Conservation (phyloP, 106 monocot genomes). For the Dioscorea dumetorum region DNA sequence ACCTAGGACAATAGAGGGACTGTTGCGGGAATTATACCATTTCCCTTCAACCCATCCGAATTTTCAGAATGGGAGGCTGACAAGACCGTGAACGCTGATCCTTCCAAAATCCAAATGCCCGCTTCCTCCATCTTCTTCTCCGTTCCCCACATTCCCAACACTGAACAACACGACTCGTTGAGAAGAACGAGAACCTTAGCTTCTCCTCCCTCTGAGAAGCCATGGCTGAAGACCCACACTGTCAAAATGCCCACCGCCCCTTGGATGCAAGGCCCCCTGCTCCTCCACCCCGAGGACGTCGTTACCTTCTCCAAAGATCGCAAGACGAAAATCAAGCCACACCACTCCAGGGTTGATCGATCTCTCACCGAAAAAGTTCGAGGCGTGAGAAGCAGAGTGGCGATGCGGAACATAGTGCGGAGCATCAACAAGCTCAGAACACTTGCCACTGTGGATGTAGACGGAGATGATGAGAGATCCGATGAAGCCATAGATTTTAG, state of each 20-base stretch:
- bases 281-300: constrained; percentile 30
- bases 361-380: constrained; percentile 42
- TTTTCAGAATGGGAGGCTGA: too few relatives aligned
- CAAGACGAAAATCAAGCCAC: constrained; percentile 7
- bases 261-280: constrained; percentile 54
- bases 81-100: too few relatives aligned
- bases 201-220: constrained; percentile 5
- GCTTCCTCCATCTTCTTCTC: too few relatives aligned
- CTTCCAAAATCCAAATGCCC: too few relatives aligned
- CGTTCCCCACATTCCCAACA: too few relatives aligned
- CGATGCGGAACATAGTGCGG: constrained; percentile 49
- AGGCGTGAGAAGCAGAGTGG: constrained; percentile 48
- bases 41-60: too few relatives aligned
- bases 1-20: too few relatives aligned
- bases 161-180: not conserved
- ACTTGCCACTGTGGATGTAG: not conserved
- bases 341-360: not conserved
- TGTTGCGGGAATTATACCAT: too few relatives aligned
- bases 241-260: constrained; percentile 68
- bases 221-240: constrained; percentile 16
- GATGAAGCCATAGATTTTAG: constrained; percentile 1
- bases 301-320: constrained; percentile 19
- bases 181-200: not conserved
- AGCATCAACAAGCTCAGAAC: constrained; percentile 39
- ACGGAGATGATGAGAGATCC: not conserved